Conservation (phyloP, 2,329 filamentous ascomycete species). For the Penicillium sp. region DNA sequence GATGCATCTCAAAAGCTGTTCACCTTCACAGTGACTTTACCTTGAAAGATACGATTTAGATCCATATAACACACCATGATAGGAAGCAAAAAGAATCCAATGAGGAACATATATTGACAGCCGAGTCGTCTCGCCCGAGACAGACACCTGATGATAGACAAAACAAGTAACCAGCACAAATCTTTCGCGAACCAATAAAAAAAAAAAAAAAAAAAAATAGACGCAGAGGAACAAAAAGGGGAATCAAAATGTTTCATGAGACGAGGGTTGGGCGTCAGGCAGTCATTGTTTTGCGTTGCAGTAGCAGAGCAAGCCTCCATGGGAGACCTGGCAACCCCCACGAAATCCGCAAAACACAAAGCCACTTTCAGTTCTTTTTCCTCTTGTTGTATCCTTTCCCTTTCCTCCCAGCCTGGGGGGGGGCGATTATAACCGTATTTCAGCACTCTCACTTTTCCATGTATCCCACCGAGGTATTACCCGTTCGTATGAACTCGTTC, state of each 20-base stretch:
- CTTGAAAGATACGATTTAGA: background rate
- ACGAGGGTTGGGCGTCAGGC: conserved; percentile 37
- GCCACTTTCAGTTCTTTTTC: background rate
- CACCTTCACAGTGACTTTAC: too few relatives aligned
- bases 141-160: conserved; percentile 20
- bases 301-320: conserved; percentile 19
- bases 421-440: background rate
- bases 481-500: conserved; percentile 9
- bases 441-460: background rate
- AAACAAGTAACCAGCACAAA: conserved; percentile 21
- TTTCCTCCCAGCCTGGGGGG: background rate
- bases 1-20: background rate
- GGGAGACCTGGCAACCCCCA: background rate
- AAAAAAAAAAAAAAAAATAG: conserved; percentile 14
- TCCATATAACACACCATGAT: background rate
- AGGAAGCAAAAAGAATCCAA: conserved; percentile 5
- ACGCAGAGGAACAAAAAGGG: conserved; percentile 36
- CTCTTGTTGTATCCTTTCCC: conserved; percentile 1
- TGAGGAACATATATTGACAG: conserved; percentile 31
- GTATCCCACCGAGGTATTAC: conserved; percentile 5
- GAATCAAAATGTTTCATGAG: conserved; percentile 42
- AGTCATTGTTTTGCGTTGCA: conserved; percentile 23
- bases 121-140: conserved; percentile 25
- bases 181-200: conserved; percentile 26
- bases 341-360: background rate